Conservation (phyloP, 2,329 filamentous ascomycete species). For the Venturia pyrina region DNA sequence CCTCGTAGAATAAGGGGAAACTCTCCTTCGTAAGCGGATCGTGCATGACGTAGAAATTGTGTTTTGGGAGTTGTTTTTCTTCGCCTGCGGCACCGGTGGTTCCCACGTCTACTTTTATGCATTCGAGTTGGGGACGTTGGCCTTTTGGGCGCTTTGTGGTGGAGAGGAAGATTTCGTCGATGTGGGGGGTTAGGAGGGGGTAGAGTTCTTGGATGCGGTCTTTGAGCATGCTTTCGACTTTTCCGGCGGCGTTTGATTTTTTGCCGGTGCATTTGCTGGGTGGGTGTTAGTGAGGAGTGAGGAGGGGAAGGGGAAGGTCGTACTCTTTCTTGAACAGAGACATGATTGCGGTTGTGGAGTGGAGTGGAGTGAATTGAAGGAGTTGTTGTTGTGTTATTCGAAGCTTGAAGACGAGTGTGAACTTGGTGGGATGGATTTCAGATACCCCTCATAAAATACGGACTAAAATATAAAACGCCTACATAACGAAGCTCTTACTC, state of each 20-base stretch:
- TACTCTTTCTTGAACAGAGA: conserved; percentile 1
- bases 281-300: background rate
- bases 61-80: background rate
- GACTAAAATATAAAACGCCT: background rate
- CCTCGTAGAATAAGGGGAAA: background rate
- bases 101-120: background rate
- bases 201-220: conserved; percentile 2
- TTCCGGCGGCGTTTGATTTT: conserved; percentile 1
- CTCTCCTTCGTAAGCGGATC: background rate
- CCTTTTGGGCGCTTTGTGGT: background rate
- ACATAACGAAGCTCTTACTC: background rate
- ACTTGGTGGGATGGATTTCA: background rate
- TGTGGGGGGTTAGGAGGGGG: background rate
- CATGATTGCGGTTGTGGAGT: background rate
- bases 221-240: background rate
- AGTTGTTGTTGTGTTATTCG: background rate
- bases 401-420: background rate
- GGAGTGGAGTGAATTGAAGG: background rate
- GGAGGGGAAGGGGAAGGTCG: background rate
- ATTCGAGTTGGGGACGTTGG: background rate
- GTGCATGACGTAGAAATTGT: background rate
- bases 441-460: background rate
- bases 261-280: background rate
- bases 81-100: background rate
- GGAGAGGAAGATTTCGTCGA: background rate